phyloP scores from a whole-genome alignment of 768 basidiomycete species.

The Austroboletus eburneus region DNA sequence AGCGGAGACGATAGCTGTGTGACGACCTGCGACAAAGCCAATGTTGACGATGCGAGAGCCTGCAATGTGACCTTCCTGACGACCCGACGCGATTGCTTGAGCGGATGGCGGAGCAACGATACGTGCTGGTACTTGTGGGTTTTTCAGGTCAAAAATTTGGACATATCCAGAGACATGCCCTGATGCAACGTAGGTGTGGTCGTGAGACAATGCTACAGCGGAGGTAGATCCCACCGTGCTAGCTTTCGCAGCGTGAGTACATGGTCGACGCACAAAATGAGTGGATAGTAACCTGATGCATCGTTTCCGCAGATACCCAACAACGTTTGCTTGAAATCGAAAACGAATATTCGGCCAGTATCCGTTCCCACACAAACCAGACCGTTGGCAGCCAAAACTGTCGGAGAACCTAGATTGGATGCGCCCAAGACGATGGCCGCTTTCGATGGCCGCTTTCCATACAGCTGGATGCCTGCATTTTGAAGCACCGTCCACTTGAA shows the following conservation, averaged over 20 bases:
- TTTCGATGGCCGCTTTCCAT: constrained; percentile 49
- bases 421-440: constrained; percentile 60
- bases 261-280: constrained; percentile 7
- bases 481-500: constrained; percentile 76
- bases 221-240: constrained; percentile 71
- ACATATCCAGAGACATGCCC: constrained; percentile 85
- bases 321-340: constrained; percentile 86
- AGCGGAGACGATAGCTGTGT: constrained; percentile 88
- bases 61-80: constrained; percentile 81
- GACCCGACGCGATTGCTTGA: constrained; percentile 63
- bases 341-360: constrained; percentile 72
- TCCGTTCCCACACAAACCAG: constrained; percentile 87
- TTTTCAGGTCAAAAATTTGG: constrained; percentile 77
- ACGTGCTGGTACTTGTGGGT: constrained; percentile 64
- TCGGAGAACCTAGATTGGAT: constrained; percentile 60
- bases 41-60: constrained; percentile 79
- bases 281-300: constrained; percentile 45
- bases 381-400: constrained; percentile 80
- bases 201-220: constrained; percentile 87
- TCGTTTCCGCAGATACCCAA: constrained; percentile 76
- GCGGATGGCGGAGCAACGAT: constrained; percentile 66
- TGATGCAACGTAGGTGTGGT: constrained; percentile 88
- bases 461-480: constrained; percentile 54
- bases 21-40: constrained; percentile 85
- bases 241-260: constrained; percentile 38